Conservation (phyloP, 2,329 filamentous ascomycete species). For the Talaromyces pinophilus region DNA sequence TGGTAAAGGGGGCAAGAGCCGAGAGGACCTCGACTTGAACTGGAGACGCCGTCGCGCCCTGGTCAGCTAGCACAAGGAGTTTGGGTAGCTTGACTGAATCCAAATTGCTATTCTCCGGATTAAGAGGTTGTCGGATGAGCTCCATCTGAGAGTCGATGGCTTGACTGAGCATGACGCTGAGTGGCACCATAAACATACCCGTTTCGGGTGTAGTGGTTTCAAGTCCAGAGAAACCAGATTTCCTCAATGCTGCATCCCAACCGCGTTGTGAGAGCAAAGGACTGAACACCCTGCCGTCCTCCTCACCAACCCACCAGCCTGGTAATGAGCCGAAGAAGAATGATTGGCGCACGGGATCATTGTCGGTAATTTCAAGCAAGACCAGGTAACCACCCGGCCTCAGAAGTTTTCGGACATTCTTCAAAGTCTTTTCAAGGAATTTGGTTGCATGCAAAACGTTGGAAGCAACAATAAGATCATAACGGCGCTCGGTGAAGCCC, state of each 20-base stretch:
- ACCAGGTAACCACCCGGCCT: slow-evolving; percentile 50
- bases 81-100: slow-evolving; percentile 3
- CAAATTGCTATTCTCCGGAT: background rate
- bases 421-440: slow-evolving; percentile 28
- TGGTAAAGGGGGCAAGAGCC: background rate
- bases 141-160: slow-evolving; percentile 14
- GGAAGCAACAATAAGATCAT: slow-evolving; percentile 38
- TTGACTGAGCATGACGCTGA: slow-evolving; percentile 2
- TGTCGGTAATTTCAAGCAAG: slow-evolving; percentile 42
- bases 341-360: background rate
- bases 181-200: background rate
- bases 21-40: background rate
- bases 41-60: background rate
- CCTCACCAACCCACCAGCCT: slow-evolving; percentile 33
- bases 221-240: slow-evolving; percentile 21
- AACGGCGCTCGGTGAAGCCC: slow-evolving; percentile 32
- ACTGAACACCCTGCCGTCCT: slow-evolving; percentile 11
- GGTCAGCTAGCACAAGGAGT: background rate
- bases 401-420: slow-evolving; percentile 32
- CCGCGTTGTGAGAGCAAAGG: background rate
- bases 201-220: slow-evolving; percentile 11
- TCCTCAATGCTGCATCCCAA: slow-evolving; percentile 16
- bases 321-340: slow-evolving; percentile 1
- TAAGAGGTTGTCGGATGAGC: slow-evolving; percentile 12
- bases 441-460: slow-evolving; percentile 40